phyloP scores from a whole-genome alignment of 805 yeast species.

The Henningerozyma blattae region DNA sequence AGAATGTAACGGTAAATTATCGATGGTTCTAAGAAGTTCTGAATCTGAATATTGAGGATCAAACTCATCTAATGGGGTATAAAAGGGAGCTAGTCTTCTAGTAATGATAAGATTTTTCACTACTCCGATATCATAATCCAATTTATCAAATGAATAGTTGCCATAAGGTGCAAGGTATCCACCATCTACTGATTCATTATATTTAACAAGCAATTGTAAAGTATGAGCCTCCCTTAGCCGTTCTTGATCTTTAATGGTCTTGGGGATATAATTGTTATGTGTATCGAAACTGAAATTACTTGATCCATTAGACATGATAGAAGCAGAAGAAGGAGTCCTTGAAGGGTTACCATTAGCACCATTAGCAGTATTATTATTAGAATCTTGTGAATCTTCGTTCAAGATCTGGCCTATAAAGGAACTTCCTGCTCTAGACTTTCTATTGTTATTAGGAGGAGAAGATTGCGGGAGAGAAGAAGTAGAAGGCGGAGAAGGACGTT shows the following conservation, averaged over 20 bases:
- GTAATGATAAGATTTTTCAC: constrained; percentile 62
- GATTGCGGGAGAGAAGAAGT: too few species aligned
- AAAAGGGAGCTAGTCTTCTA: constrained; percentile 79
- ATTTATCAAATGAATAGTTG: constrained; percentile 57
- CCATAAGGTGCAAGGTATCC: constrained; percentile 91
- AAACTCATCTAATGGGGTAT: constrained; percentile 75
- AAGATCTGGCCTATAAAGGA: too few species aligned
- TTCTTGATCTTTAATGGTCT: constrained; percentile 44
- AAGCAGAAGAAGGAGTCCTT: too few species aligned
- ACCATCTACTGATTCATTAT: constrained; percentile 76
- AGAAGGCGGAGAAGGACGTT: too few species aligned
- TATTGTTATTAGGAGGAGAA: too few species aligned
- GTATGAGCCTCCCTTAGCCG: constrained; percentile 41
- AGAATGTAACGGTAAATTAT: constrained; percentile 45
- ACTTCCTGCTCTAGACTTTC: too few species aligned
- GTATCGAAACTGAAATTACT: too few species aligned
- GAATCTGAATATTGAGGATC: constrained; percentile 60
- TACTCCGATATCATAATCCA: constrained; percentile 60
- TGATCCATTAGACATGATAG: too few species aligned
- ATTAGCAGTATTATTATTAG: too few species aligned
- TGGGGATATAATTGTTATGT: constrained; percentile 5
- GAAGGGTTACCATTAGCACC: too few species aligned
- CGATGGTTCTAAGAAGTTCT: constrained; percentile 44
- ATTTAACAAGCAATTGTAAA: constrained; percentile 43
- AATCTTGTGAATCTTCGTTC: too few species aligned